These are phyloP conservation scores for Inga laurina DNA, from an alignment of 306 rosid species.

Conservation along the genomic window DNA sequence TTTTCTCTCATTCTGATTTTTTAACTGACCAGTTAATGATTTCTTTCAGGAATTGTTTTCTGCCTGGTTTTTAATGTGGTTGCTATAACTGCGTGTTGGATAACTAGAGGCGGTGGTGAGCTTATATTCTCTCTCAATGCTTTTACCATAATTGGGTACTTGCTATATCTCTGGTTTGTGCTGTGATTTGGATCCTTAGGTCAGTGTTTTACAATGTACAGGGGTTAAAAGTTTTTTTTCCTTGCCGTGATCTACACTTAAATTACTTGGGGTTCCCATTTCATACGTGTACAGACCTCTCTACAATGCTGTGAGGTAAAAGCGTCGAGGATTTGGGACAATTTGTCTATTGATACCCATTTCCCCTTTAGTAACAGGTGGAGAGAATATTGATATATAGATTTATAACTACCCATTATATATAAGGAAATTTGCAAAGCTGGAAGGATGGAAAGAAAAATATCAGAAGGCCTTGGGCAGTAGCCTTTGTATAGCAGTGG, in stretches of 20 bases:
- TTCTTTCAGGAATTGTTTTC: constrained; percentile 74
- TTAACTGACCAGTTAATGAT: not conserved
- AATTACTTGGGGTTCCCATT: too few relatives aligned
- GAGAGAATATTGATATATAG: too few relatives aligned
- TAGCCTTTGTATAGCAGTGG: not conserved
- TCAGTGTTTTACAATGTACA: constrained; percentile 45
- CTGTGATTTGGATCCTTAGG: constrained; percentile 24
- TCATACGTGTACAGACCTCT: too few relatives aligned
- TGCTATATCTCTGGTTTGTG: constrained; percentile 15
- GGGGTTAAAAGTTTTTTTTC: too few relatives aligned
- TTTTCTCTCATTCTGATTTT: not conserved
- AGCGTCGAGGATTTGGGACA: too few relatives aligned
- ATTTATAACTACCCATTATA: constrained; percentile 41
- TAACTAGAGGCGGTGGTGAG: constrained; percentile 94
- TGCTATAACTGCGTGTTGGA: constrained; percentile 82
- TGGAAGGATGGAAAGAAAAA: not conserved
- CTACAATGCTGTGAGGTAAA: too few relatives aligned
- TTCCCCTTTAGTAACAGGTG: too few relatives aligned
- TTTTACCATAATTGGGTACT: not conserved
- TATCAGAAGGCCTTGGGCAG: not conserved
- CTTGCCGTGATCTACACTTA: too few relatives aligned
- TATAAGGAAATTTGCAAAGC: not conserved
- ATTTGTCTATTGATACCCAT: too few relatives aligned
- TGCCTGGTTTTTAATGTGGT: constrained; percentile 80
- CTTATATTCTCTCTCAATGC: not conserved